Evolutionary conservation across 306 rosid species (phyloP), one percentile per base, ranked within the genome.

Genomic region (Neltuma alba): DNA sequence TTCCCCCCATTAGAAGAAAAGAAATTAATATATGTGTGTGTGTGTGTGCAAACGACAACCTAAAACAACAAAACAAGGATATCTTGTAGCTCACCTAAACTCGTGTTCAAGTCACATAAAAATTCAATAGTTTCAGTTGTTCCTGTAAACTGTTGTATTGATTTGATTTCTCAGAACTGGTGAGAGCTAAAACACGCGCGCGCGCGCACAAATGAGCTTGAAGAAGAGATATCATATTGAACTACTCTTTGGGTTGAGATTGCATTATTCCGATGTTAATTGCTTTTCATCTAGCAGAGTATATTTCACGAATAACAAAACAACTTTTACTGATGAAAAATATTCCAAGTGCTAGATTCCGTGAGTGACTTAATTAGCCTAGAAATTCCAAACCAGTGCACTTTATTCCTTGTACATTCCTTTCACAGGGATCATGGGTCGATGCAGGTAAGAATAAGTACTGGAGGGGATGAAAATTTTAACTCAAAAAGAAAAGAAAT

Each of bases 41-140:
- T 33, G 36, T 33, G 36, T 1, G 2, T 1, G 82, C 72, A 30
- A 74, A 36, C 41, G 52, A 80, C 48, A 72, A 60, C 71, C 69
- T 75, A 74, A 54, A 77, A 64, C 57, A 44, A 36, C 54, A 79
- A 70, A 83, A 66, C 3, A 30, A 47, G 50, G 67, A 44, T 76
- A 65, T 69, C 76, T 79, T 84, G 68, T 66, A 2, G 7, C 81
- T 83, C 65, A 79, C 86, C 83, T 84, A 79, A 84, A 76, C 80
- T 67, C 55, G 76, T 65, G 58, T 76, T 67, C 72, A 79, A 75
- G 84, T 79, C 84, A 74, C 80, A 9, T 47, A 48, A 12, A 5
- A 58, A 27, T 60, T 25, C 37, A 60, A 12, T 12, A 27, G 37
- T 28, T 60, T 28, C 7, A 27, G 13, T 8, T 45, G 15, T 21